Evolutionary conservation across 2,329 filamentous ascomycete genomes (phyloP).

Genomic region (Herpotrichia juniperi): DNA sequence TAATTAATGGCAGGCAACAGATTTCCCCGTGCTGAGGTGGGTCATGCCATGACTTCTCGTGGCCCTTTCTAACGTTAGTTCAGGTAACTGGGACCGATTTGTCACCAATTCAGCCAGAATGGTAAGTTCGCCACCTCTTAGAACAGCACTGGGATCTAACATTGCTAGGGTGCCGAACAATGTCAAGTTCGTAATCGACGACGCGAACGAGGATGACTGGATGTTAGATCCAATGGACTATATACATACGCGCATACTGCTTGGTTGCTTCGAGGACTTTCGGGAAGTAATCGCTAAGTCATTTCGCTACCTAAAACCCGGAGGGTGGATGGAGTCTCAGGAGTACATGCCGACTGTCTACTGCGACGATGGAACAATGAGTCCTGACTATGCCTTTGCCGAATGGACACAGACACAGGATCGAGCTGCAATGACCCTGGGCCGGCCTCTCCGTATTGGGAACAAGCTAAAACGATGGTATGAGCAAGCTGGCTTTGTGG

Average conservation of each 20-base stretch:
- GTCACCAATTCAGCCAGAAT: conserved; percentile 48
- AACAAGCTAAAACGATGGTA: conserved; percentile 61
- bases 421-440: conserved; percentile 54
- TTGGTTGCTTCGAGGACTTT: conserved; percentile 64
- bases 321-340: conserved; percentile 57
- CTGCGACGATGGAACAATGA: conserved; percentile 62
- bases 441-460: conserved; percentile 57
- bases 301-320: conserved; percentile 61
- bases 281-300: conserved; percentile 59
- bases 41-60: conserved; percentile 5
- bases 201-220: conserved; percentile 66
- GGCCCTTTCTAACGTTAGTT: conserved; percentile 17
- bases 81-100: conserved; percentile 51
- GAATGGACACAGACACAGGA: conserved; percentile 54
- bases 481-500: conserved; percentile 62
- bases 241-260: conserved; percentile 65
- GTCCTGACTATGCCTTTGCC: conserved; percentile 52
- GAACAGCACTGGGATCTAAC: background rate
- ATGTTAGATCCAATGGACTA: conserved; percentile 63
- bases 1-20: conserved; percentile 37
- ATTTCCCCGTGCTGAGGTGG: conserved; percentile 41
- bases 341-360: conserved; percentile 52
- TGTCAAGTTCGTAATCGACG: conserved; percentile 76
- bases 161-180: conserved; percentile 65
- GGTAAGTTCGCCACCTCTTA: conserved; percentile 20